Evolutionary conservation across 129 eudicot genomes (phyloP).

Genomic region (Kitagawia praeruptora): DNA sequence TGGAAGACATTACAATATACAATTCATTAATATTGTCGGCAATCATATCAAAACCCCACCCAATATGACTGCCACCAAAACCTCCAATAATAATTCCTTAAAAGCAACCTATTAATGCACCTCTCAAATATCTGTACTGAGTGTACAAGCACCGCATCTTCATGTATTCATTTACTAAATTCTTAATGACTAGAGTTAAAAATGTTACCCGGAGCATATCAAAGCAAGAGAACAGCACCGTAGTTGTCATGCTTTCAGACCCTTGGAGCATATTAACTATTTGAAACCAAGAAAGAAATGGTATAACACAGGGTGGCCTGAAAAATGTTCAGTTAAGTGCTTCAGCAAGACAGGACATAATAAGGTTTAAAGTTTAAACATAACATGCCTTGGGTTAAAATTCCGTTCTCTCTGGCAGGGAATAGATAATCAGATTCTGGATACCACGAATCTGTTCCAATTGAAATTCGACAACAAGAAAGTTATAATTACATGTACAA

Average conservation of each 20-base stretch:
- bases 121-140: no score
- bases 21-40: no score
- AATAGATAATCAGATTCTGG: conserved; percentile 76
- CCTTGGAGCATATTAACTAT: conserved; percentile 87
- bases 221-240: conserved; percentile 68
- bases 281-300: conserved; percentile 28
- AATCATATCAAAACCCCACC: no score
- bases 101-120: no score
- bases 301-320: neutral
- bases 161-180: neutral
- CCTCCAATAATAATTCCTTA: no score
- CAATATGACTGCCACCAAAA: no score
- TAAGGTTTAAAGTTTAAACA: conserved; percentile 9
- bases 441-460: conserved; percentile 72
- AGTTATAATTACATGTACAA: neutral
- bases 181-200: neutral
- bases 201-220: conserved; percentile 70
- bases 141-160: no score
- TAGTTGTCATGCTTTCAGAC: conserved; percentile 71
- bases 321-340: neutral
- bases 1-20: no score
- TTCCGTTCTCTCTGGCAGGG: conserved; percentile 90
- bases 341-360: neutral
- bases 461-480: neutral
- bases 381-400: conserved; percentile 76